Evolutionary conservation across 176 grass and related monocot species (phyloP).

Genomic region (Aegilops tauschii): DNA sequence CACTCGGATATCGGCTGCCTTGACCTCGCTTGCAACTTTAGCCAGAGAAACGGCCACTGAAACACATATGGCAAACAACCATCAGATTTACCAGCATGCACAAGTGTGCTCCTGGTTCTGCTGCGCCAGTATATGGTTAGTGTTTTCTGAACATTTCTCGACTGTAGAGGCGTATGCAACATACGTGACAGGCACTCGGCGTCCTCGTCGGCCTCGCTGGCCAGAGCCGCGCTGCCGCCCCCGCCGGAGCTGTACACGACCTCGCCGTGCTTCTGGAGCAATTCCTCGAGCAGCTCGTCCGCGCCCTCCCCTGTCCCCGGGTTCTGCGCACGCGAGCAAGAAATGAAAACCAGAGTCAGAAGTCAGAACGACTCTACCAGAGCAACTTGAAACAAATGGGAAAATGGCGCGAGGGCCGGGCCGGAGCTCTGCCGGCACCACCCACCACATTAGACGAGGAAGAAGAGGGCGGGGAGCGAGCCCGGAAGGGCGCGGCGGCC

Average conservation of each 20-base stretch:
- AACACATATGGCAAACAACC: neutral
- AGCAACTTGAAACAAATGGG: neutral
- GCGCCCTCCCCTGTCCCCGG: conserved; percentile 42
- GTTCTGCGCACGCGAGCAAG: conserved; percentile 14
- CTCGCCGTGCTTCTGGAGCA: conserved; percentile 88
- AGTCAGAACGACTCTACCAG: neutral
- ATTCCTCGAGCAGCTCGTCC: conserved; percentile 85
- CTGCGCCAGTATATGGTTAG: no score
- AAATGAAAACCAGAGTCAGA: neutral
- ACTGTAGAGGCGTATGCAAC: neutral
- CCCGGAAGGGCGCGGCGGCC: neutral
- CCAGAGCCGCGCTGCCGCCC: neutral
- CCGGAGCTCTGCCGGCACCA: neutral
- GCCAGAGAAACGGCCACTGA: conserved; percentile 81
- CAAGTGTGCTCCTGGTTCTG: neutral
- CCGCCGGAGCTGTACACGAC: conserved; percentile 64
- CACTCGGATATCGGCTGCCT: conserved; percentile 78
- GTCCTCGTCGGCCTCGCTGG: conserved; percentile 66
- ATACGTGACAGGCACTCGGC: conserved; percentile 82
- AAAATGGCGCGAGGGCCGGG: neutral
- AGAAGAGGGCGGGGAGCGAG: conserved; percentile 32
- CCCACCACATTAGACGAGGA: conserved; percentile 46
- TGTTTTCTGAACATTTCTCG: neutral
- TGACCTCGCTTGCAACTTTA: conserved; percentile 86
- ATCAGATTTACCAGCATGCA: neutral